A percentile compares a stretch with the other conserved stretches of the same genome.
Evolutionary conservation across 306 rosid species (phyloP).

Genomic region (Prunus fruticosa): DNA sequence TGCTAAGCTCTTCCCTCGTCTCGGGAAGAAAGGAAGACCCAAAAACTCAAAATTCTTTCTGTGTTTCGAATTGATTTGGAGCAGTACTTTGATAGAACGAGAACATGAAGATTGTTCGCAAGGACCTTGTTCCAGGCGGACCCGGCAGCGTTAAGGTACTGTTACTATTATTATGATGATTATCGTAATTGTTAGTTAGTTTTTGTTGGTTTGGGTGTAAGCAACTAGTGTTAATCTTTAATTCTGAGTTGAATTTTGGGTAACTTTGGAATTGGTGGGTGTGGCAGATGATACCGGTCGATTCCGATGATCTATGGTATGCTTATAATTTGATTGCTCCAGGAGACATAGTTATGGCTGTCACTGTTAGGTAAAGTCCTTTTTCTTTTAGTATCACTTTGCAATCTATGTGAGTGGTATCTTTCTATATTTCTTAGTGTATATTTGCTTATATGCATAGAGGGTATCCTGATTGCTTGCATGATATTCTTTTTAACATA

Average conservation of each 20-base stretch:
- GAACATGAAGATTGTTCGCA: constrained; percentile 78
- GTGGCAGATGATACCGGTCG: constrained; percentile 80
- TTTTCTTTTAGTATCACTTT: background rate
- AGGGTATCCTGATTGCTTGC: background rate
- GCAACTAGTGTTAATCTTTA: background rate
- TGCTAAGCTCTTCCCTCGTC: background rate
- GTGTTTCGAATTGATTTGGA: background rate
- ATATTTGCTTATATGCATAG: background rate
- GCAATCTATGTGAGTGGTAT: background rate
- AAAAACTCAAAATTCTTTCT: background rate
- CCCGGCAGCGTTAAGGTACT: constrained; percentile 92
- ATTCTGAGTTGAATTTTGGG: constrained; percentile 6
- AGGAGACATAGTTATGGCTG: constrained; percentile 81
- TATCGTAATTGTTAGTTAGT: background rate
- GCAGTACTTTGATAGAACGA: background rate
- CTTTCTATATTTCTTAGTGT: background rate
- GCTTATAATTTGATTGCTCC: constrained; percentile 85
- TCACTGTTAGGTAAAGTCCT: constrained; percentile 67
- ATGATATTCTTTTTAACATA: background rate
- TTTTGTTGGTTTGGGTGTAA: background rate
- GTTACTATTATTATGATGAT: background rate
- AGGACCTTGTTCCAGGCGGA: constrained; percentile 57
- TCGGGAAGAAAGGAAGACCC: background rate
- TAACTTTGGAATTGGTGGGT: constrained; percentile 13
- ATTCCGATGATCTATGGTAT: constrained; percentile 91